Base-by-base conservation (phyloP, 352 stramenopile species). In the Peronosclerospora sorghi region DNA sequence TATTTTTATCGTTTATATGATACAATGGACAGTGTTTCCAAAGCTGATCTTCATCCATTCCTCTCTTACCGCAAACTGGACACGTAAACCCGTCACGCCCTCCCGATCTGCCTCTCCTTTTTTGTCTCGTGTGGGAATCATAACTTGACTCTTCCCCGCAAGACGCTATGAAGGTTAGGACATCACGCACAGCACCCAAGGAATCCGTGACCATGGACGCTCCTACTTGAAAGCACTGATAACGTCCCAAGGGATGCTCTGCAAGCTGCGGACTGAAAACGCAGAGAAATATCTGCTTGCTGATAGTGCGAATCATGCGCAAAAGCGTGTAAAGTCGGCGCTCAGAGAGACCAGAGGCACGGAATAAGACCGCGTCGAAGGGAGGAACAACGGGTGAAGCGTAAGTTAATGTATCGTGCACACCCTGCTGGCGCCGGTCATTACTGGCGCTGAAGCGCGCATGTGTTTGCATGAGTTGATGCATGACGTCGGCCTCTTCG, bases 1-100 rank as follows among this genome's bases (percentile, higher is more conserved):
- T 74, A 48, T 89, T 84, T 48, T 71, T 75, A 41, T 87, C 79
- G 54, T 91, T 91, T 54, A 91, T 91, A 49, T 91, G 79, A 56
- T 81, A 88, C 54, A 91, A 49, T 13, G 79, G 79, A 41, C 73
- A 82, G 42, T 91, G 79, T 45, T 70, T 63, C 79, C 79, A 91
- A n/a, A 91, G 62, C 37, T 87, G 56, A 48, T 91, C 79, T 53
- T 91, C 79, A 5, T 63, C 66, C 39, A 91, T 70, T n/a, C 71
- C 76, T 6, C 49, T 65, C 45, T 81, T 84, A 12, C 61, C 59
- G 38, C 79, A 91, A 52, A 89, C 82, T 23, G 79, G 79, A 48
- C 79, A 91, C 27, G 62, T 70, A 51, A 70, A 87, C 4, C 46
- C 37, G 21, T 55, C 48, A 28, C 54, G 42, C 15, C 45, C 49